A percentile compares a stretch with the other conserved stretches of the same genome.
Conservation (phyloP, 352 stramenopile species). For the Pythium biforme region DNA sequence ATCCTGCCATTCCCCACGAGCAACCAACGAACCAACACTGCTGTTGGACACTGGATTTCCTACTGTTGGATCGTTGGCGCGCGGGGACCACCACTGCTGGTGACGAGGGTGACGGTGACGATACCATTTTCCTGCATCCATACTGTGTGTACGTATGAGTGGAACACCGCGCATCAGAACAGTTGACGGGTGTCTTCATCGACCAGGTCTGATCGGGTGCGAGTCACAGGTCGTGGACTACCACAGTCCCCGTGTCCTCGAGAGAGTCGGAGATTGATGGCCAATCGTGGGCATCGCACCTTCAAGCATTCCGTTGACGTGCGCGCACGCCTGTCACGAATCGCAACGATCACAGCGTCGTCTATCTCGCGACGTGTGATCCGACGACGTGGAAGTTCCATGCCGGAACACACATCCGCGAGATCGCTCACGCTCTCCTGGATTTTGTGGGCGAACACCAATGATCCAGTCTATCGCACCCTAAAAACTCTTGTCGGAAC, state of each 20-base stretch:
- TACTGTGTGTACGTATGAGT: not conserved
- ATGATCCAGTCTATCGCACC: too few relatives aligned
- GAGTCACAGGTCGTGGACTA: not conserved
- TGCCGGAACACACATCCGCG: not conserved
- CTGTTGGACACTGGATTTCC: too few relatives aligned
- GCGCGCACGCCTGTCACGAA: not conserved
- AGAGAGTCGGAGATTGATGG: not conserved
- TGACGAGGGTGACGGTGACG: too few relatives aligned
- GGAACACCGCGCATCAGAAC: not conserved
- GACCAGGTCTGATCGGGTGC: not conserved
- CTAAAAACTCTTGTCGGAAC: too few relatives aligned
- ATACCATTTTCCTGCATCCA: too few relatives aligned
- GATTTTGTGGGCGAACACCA: too few relatives aligned
- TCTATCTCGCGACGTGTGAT: not conserved
- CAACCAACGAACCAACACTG: too few relatives aligned
- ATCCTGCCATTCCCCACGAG: too few relatives aligned
- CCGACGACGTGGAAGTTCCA: not conserved
- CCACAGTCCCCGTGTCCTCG: too few relatives aligned
- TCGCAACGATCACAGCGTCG: not conserved
- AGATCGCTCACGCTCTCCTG: too few relatives aligned
- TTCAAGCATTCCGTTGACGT: not conserved
- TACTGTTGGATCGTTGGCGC: too few relatives aligned
- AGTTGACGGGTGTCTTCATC: not conserved
- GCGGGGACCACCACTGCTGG: too few relatives aligned
- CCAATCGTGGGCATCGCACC: not conserved